phyloP scores from a whole-genome alignment of 2,329 filamentous ascomycete genomes.

The Hypoxylon sp. region DNA sequence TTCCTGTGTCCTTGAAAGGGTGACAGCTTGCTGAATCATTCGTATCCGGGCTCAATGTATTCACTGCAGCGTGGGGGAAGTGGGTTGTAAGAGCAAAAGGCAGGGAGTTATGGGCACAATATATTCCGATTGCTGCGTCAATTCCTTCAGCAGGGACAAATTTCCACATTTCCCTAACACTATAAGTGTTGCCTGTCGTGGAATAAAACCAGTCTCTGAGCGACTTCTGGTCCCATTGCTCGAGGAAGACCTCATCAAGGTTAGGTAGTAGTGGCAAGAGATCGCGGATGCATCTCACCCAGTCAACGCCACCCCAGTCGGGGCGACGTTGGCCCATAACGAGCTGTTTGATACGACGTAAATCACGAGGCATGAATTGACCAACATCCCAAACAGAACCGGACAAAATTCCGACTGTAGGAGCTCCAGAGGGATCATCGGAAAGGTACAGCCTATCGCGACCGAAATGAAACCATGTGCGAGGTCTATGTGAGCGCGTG shows the following conservation, averaged over 20 bases:
- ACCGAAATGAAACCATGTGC: slow-evolving; percentile 29
- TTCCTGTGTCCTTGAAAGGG: no score
- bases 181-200: background rate
- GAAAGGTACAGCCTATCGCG: slow-evolving; percentile 14
- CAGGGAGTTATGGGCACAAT: background rate
- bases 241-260: slow-evolving; percentile 13
- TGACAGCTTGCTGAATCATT: no score
- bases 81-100: no score
- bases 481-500: slow-evolving; percentile 14
- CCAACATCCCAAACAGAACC: no score
- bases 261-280: slow-evolving; percentile 6
- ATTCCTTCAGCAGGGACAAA: slow-evolving; percentile 13
- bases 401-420: no score
- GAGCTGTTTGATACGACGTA: no score
- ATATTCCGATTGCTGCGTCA: background rate
- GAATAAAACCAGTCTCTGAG: background rate
- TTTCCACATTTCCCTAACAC: slow-evolving; percentile 11
- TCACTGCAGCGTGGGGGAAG: no score
- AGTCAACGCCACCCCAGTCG: no score
- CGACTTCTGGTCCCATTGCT: background rate
- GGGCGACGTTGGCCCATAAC: no score
- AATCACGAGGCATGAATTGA: no score
- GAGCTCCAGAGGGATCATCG: background rate
- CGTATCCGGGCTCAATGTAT: no score
- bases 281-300: background rate